phyloP scores from a whole-genome alignment of 129 eudicot genomes.

The Escallonia rubra region DNA sequence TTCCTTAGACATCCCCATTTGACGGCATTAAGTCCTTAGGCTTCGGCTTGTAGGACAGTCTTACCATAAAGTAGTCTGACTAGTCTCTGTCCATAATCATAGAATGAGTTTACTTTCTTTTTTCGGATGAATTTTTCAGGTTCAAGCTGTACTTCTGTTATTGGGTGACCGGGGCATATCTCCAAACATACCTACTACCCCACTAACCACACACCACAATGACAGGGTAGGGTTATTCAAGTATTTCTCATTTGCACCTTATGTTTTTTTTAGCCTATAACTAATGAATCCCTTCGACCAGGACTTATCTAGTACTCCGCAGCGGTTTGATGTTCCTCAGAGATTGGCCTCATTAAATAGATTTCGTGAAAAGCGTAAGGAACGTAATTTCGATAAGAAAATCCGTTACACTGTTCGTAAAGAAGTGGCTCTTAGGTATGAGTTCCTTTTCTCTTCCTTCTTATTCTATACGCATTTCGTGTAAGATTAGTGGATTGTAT shows the following conservation, averaged over 20 bases:
- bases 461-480: not conserved
- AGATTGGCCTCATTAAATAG: conserved; percentile 61
- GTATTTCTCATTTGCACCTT: not conserved
- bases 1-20: too few relatives aligned
- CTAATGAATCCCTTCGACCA: not conserved
- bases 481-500: not conserved
- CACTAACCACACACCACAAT: conserved; percentile 26
- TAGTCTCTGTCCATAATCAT: too few relatives aligned
- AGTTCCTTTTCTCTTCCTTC: not conserved
- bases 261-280: not conserved
- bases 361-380: conserved; percentile 61
- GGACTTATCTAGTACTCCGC: conserved; percentile 33
- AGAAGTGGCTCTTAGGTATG: conserved; percentile 68
- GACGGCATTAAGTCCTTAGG: too few relatives aligned
- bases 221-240: conserved; percentile 30
- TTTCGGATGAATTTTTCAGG: conserved; percentile 29
- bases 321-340: conserved; percentile 45
- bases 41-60: too few relatives aligned
- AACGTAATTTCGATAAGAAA: conserved; percentile 69
- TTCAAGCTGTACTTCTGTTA: conserved; percentile 52
- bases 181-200: conserved; percentile 30
- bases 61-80: too few relatives aligned
- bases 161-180: conserved; percentile 60
- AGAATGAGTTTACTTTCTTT: not conserved
- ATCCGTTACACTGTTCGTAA: conserved; percentile 74